Percentiles rank a stretch among this genome's conserved stretches.
Conservation (phyloP, 192 early-diverging fungal genomes). For the Podila epigama region DNA sequence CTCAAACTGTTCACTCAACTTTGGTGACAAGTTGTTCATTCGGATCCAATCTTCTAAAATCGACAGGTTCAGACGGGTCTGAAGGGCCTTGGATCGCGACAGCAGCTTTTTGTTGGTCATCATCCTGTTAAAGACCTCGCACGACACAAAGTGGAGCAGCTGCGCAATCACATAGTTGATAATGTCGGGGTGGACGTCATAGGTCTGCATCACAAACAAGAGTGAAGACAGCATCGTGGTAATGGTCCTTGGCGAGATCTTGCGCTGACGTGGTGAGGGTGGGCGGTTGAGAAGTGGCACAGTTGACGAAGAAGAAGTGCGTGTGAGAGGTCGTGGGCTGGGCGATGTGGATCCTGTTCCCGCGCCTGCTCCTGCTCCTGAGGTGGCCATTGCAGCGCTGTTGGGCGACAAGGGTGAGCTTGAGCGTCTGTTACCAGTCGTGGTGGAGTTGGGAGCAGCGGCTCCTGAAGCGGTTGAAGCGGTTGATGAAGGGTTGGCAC, state of each 20-base stretch:
- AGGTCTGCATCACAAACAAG: constrained; percentile 71
- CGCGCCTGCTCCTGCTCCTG: too few relatives aligned
- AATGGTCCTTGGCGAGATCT: constrained; percentile 71
- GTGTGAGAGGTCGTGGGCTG: constrained; percentile 7
- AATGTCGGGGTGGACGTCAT: constrained; percentile 80
- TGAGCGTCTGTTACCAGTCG: constrained; percentile 8
- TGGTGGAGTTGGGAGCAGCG: too few relatives aligned
- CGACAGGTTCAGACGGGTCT: constrained; percentile 85
- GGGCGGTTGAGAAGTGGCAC: constrained; percentile 34
- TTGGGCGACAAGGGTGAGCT: constrained; percentile 38
- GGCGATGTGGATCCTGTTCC: constrained; percentile 1
- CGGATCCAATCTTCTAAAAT: constrained; percentile 88
- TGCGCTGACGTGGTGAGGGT: constrained; percentile 46
- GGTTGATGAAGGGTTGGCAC: constrained; percentile 1
- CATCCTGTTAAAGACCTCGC: constrained; percentile 88
- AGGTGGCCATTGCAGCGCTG: constrained; percentile 7
- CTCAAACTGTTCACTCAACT: constrained; percentile 57
- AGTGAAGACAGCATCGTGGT: constrained; percentile 74
- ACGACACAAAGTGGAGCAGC: constrained; percentile 78
- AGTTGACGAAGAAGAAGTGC: constrained; percentile 21
- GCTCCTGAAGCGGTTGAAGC: constrained; percentile 2
- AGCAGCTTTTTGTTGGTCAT: constrained; percentile 76
- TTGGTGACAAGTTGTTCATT: constrained; percentile 55
- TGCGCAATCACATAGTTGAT: constrained; percentile 76
- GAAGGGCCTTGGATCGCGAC: constrained; percentile 82